A percentile compares a stretch with the other conserved stretches of the same genome.
Evolutionary conservation across 116 monocot species (phyloP).

Genomic region (Cymodocea nodosa): DNA sequence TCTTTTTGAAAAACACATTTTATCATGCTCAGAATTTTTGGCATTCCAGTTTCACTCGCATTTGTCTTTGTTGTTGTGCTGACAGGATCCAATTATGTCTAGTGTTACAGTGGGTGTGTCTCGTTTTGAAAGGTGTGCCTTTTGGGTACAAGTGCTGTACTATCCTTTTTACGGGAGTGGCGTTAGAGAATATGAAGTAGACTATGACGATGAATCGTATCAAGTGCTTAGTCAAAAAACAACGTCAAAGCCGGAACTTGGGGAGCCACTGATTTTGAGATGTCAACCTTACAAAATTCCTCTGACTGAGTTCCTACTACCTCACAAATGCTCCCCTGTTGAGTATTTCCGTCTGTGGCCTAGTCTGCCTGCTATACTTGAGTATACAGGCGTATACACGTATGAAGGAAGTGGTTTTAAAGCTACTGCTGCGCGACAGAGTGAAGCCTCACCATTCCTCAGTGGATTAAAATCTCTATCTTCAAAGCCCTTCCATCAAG

Average conservation of each 20-base stretch:
- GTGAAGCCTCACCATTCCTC: conserved; percentile 83
- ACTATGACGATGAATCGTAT: conserved; percentile 59
- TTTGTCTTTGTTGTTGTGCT: conserved; percentile 5
- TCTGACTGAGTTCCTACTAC: conserved; percentile 74
- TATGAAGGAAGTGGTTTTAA: conserved; percentile 98
- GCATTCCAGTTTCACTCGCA: neutral
- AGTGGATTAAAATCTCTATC: conserved; percentile 84
- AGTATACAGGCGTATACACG: conserved; percentile 84
- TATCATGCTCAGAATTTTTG: neutral
- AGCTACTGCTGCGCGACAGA: conserved; percentile 95
- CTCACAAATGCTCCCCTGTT: conserved; percentile 81
- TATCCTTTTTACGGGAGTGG: conserved; percentile 87
- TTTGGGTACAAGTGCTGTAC: conserved; percentile 97
- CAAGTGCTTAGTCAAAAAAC: conserved; percentile 54
- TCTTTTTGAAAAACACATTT: neutral
- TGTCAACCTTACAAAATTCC: conserved; percentile 97
- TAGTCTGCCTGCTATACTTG: conserved; percentile 84
- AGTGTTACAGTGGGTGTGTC: conserved; percentile 96
- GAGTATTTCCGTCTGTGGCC: conserved; percentile 98
- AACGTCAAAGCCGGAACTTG: conserved; percentile 47
- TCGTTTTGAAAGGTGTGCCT: conserved; percentile 94
- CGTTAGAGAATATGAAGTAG: conserved; percentile 55
- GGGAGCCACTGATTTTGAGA: conserved; percentile 81
- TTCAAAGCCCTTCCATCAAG: conserved; percentile 96
- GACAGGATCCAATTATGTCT: conserved; percentile 71